Evolutionary conservation across 257 asterid species (phyloP), one percentile per base, ranked within the genome.

Genomic region (Pogostemon cablin): DNA sequence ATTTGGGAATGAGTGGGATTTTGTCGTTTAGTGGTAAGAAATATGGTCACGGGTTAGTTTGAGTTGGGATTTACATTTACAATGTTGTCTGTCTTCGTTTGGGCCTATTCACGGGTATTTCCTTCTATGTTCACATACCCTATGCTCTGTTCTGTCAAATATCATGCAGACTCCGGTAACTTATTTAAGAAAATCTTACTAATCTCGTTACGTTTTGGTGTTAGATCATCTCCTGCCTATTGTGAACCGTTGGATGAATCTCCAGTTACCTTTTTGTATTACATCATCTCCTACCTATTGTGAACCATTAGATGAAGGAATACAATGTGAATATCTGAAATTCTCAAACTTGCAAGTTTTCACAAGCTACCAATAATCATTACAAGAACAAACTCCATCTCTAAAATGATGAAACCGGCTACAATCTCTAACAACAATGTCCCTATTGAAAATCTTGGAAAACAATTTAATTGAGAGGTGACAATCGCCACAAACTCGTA

Each of bases 341-440:
- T n/a, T 25, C 3, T 9, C 69, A 48, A 65, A 37, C 12, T 8
- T 32, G 57, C 38, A 63, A 35, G 6, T 32, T 39, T 9, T 9
- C 44, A 47, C 46, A 58, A 69, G 17, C 88, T 87, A 87, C 97
- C 97, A 91, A 75, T 88, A 91, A 71, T 91, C 97, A 71, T 81
- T 87, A 77, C 97, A 91, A 78, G 95, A 88, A 78, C 97, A 90
- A 64, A 37, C 67, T 46, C 97, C 97, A 44, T 81, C 81, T 63
- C 69, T 80, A 57, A 90, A 90, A 83, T 90, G 97, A 82, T 88
- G 97, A 82, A 91, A 91, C 74, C 97, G 79, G 63, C 97, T 91
- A 10, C 89, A 80, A 78, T 91, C 97, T 77, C 97, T 87, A 54
- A 88, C 96, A 35, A 86, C 86, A 65, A 91, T 85, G 65, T 91